These are phyloP conservation scores for Elsinoe fawcettii DNA, from an alignment of 2,329 filamentous ascomycete genomes.

Conservation along the genomic window DNA sequence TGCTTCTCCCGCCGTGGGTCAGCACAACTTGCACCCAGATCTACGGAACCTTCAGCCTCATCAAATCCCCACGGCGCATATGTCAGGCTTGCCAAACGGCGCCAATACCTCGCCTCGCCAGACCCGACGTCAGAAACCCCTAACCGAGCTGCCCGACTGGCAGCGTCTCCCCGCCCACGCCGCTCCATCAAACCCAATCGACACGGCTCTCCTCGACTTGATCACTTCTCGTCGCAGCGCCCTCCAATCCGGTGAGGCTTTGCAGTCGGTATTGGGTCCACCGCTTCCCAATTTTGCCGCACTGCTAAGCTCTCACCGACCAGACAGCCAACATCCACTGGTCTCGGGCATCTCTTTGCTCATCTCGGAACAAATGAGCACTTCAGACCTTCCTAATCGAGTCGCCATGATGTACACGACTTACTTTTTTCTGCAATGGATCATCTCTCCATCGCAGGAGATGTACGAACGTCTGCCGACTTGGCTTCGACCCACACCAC, in stretches of 20 bases:
- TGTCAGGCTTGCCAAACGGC: constrained; percentile 11
- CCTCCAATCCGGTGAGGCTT: constrained; percentile 56
- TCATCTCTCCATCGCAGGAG: constrained; percentile 67
- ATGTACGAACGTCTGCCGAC: constrained; percentile 71
- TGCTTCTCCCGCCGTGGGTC: constrained; percentile 15
- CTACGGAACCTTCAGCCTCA: constrained; percentile 21
- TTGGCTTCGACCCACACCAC: constrained; percentile 59
- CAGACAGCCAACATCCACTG: constrained; percentile 27
- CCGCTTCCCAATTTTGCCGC: constrained; percentile 72
- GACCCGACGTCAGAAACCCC: constrained; percentile 3
- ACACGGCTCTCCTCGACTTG: constrained; percentile 11
- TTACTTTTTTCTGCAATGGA: constrained; percentile 79
- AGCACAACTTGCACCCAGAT: constrained; percentile 29
- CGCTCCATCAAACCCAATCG: constrained; percentile 9
- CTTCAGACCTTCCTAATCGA: constrained; percentile 65
- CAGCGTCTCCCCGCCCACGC: constrained; percentile 11
- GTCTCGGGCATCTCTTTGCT: constrained; percentile 11
- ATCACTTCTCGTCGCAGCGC: constrained; percentile 51
- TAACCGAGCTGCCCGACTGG: constrained; percentile 13
- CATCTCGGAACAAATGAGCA: constrained; percentile 35
- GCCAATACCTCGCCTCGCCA: constrained; percentile 8
- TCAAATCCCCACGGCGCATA: constrained; percentile 11
- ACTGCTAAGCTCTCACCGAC: constrained; percentile 53
- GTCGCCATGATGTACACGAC: constrained; percentile 76
- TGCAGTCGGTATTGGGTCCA: constrained; percentile 63